A percentile compares a stretch with the other conserved stretches of the same genome.
Evolutionary conservation across 2,329 filamentous ascomycete genomes (phyloP).

Genomic region (Xylariaceae sp.): DNA sequence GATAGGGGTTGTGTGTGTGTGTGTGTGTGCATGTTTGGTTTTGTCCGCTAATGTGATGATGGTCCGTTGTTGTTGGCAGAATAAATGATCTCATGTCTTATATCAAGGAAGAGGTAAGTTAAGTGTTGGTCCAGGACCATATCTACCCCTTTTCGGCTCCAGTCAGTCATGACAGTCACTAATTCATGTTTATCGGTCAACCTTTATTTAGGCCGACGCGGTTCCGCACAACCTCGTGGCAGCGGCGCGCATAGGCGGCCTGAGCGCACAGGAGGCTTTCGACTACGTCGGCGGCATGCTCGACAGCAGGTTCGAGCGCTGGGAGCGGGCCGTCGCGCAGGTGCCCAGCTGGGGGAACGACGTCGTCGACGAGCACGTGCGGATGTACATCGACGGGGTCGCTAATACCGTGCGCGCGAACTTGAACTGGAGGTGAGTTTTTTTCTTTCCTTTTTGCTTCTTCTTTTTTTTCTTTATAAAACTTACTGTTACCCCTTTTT

Average conservation of each 20-base stretch:
- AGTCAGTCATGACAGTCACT: too few species aligned
- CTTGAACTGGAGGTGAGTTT: slow-evolving; percentile 14
- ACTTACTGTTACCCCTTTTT: too few species aligned
- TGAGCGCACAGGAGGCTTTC: slow-evolving; percentile 13
- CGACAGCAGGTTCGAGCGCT: slow-evolving; percentile 8
- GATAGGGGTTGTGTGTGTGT: too few species aligned
- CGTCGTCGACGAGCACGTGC: slow-evolving; percentile 1
- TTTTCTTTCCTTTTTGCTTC: background rate
- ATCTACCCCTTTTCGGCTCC: background rate
- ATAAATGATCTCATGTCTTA: slow-evolving; percentile 16
- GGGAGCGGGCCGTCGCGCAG: slow-evolving; percentile 5
- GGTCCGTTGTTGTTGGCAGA: slow-evolving; percentile 5
- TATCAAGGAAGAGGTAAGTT: slow-evolving; percentile 13
- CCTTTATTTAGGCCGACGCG: slow-evolving; percentile 8
- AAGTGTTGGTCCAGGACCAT: too few species aligned
- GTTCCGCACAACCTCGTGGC: slow-evolving; percentile 17
- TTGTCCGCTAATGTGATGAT: background rate
- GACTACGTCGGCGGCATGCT: slow-evolving; percentile 12
- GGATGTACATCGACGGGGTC: slow-evolving; percentile 8
- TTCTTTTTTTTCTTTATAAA: background rate
- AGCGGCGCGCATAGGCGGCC: slow-evolving; percentile 10
- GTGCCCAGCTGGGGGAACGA: slow-evolving; percentile 11
- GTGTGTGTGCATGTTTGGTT: too few species aligned
- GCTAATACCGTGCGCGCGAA: slow-evolving; percentile 10
- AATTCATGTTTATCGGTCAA: too few species aligned